phyloP scores from a whole-genome alignment of 805 yeast species.

The Candida ipomoeae region DNA sequence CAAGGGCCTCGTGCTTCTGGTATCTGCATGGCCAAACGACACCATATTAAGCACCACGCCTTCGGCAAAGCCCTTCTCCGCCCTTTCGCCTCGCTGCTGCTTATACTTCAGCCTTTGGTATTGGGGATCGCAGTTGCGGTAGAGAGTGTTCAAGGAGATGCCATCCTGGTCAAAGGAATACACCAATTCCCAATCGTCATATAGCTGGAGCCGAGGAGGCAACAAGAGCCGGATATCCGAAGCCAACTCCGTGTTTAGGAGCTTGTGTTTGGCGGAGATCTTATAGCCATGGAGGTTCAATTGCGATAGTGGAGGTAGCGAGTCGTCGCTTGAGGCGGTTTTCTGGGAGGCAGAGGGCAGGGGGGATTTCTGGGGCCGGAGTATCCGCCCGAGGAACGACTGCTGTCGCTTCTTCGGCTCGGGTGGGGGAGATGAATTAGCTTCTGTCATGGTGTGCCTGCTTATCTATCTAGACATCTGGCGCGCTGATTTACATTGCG shows the following conservation, averaged over 20 bases:
- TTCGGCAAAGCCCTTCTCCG: constrained; percentile 35
- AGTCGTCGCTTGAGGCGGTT: constrained; percentile 2
- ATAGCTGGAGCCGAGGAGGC: constrained; percentile 76
- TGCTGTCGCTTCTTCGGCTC: constrained; percentile 4
- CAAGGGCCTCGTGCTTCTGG: constrained; percentile 30
- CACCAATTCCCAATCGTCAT: constrained; percentile 69
- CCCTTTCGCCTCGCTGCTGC: constrained; percentile 9
- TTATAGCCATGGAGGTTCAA: constrained; percentile 59
- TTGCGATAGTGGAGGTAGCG: constrained; percentile 49
- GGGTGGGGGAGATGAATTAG: neutral
- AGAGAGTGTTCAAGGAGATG: constrained; percentile 76
- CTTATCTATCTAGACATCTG: too few relatives aligned
- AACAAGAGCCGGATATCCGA: constrained; percentile 67
- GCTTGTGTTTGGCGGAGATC: constrained; percentile 49
- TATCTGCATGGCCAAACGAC: constrained; percentile 20
- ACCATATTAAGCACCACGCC: constrained; percentile 30
- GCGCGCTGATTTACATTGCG: neutral
- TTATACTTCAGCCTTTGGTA: constrained; percentile 24
- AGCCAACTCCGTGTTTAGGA: constrained; percentile 63
- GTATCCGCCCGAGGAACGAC: constrained; percentile 9
- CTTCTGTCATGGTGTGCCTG: neutral
- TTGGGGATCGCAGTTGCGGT: constrained; percentile 49
- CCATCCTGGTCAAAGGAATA: constrained; percentile 94
- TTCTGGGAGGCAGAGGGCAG: neutral
- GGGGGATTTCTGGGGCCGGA: constrained; percentile 8